phyloP scores from a whole-genome alignment of 148 eudicot species.

The Tetragonia tetragonoides region DNA sequence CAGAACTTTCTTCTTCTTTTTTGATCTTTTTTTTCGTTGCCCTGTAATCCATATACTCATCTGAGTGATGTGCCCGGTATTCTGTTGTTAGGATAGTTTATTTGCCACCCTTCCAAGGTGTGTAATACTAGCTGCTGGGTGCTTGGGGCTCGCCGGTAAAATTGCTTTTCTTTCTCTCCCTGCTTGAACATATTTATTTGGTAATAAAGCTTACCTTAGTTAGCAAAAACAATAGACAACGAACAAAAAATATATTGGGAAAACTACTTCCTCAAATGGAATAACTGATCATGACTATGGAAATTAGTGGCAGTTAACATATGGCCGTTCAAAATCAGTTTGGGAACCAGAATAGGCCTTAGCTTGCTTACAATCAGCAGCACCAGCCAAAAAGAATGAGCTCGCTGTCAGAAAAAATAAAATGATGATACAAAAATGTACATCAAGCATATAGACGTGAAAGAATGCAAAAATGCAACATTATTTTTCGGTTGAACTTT shows the following conservation, averaged over 20 bases:
- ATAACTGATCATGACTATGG: not conserved
- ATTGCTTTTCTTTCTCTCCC: no score
- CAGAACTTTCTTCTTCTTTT: no score
- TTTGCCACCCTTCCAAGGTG: no score
- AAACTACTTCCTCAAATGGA: not conserved
- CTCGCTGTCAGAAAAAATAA: conserved; percentile 23
- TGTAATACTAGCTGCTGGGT: no score
- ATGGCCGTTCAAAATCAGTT: conserved; percentile 24
- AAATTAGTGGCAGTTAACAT: conserved; percentile 9
- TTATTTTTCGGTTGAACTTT: conserved; percentile 20
- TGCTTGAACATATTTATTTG: no score
- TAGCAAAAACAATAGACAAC: no score
- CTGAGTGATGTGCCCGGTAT: not conserved
- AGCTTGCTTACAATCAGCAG: conserved; percentile 24
- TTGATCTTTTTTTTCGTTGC: no score
- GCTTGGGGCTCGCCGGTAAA: no score
- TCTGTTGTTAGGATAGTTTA: no score
- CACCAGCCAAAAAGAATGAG: conserved; percentile 23
- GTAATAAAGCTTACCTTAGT: no score
- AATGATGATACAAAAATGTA: conserved; percentile 35
- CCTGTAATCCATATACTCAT: not conserved
- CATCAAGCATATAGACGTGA: conserved; percentile 26
- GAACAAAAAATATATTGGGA: no score
- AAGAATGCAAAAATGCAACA: conserved; percentile 25
- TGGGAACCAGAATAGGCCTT: conserved; percentile 8